phyloP scores from a whole-genome alignment of 208 protist genomes.

The Entamoeba histolytica region DNA sequence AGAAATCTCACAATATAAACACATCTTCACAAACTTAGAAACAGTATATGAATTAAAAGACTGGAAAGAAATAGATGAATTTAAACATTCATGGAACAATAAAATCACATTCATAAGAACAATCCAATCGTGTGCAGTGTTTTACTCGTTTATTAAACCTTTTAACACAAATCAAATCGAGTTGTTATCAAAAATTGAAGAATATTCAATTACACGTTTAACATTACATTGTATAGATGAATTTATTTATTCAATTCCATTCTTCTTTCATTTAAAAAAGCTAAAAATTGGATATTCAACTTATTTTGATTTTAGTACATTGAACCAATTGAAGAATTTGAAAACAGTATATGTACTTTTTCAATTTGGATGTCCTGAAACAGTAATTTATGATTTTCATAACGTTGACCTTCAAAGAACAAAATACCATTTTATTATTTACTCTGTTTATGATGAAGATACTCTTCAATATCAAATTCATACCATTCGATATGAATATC shows the following conservation, averaged over 20 bases:
- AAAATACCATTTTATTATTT: not conserved
- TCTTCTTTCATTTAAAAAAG: not conserved
- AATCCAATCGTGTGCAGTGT: not conserved
- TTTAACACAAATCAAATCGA: not conserved
- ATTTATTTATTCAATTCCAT: not conserved
- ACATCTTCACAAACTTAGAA: not conserved
- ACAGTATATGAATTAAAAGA: not conserved
- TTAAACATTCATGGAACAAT: not conserved
- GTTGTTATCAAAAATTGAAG: not conserved
- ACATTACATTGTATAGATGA: not conserved
- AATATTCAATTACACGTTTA: not conserved
- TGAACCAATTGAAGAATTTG: not conserved
- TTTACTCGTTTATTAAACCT: not conserved
- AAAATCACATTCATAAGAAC: not conserved
- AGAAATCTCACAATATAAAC: not conserved
- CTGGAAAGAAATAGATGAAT: not conserved
- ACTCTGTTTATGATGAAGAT: not conserved
- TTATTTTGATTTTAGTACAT: not conserved
- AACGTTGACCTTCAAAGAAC: not conserved
- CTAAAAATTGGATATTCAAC: not conserved
- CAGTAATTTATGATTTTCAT: not conserved
- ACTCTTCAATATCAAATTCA: not conserved
- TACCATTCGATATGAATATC: not conserved
- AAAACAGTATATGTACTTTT: not conserved
- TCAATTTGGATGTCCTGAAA: not conserved